phyloP scores from a whole-genome alignment of 1,284 basidiomycete species.

The Cutaneotrichosporon dermatis region DNA sequence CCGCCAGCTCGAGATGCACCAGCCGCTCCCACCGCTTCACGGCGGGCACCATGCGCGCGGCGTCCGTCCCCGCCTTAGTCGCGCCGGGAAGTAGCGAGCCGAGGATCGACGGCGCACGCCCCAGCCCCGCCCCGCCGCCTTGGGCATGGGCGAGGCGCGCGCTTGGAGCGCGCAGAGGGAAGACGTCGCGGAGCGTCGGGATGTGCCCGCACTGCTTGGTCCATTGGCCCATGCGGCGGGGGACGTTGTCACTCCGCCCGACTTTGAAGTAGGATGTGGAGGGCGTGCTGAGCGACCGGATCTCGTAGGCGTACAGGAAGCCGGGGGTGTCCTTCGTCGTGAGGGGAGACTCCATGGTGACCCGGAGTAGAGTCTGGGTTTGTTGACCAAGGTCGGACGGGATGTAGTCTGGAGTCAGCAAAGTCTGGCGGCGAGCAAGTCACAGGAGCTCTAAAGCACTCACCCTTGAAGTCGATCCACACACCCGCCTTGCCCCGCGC shows the following conservation, averaged over 20 bases:
- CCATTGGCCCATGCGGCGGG: slow-evolving; percentile 47
- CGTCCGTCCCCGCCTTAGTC: slow-evolving; percentile 16
- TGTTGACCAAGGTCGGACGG: slow-evolving; percentile 43
- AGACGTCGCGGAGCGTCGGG: slow-evolving; percentile 44
- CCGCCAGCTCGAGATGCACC: slow-evolving; percentile 47
- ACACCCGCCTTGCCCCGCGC: slow-evolving; percentile 20
- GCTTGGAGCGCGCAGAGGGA: slow-evolving; percentile 27
- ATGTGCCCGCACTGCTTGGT: slow-evolving; percentile 42
- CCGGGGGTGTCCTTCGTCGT: slow-evolving; percentile 44
- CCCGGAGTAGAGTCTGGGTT: slow-evolving; percentile 42
- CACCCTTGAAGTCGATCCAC: slow-evolving; percentile 44
- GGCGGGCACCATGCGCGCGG: slow-evolving; percentile 22
- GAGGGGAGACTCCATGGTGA: slow-evolving; percentile 46
- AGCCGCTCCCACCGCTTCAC: slow-evolving; percentile 46
- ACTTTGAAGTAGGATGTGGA: slow-evolving; percentile 43
- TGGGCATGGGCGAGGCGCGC: background rate
- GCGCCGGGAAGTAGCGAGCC: slow-evolving; percentile 37
- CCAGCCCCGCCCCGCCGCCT: background rate
- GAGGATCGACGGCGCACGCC: slow-evolving; percentile 9
- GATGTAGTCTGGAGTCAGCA: slow-evolving; percentile 32
- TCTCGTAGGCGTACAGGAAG: slow-evolving; percentile 47
- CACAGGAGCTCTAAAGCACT: background rate
- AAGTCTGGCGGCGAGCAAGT: too few species aligned
- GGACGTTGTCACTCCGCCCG: slow-evolving; percentile 47
- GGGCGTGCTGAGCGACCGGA: slow-evolving; percentile 35